phyloP scores from a whole-genome alignment of 108 stramenopile species.

The Stephanodiscus triporus region DNA sequence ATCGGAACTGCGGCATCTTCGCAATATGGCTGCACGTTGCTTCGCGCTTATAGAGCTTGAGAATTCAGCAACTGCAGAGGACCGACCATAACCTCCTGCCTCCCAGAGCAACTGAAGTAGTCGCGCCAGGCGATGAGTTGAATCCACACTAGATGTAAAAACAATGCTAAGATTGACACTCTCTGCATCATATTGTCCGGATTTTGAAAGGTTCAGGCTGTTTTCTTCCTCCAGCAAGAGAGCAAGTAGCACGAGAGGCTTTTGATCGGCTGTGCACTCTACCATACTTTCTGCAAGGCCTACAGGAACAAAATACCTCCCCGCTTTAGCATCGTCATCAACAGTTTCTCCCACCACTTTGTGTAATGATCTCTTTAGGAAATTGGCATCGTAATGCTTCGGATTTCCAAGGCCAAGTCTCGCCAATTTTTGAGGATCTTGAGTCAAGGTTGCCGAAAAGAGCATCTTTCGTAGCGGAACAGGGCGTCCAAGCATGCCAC shows the following conservation, averaged over 20 bases:
- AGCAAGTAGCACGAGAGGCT: constrained; percentile 89
- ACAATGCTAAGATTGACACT: constrained; percentile 66
- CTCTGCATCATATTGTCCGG: constrained; percentile 6
- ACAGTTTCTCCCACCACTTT: constrained; percentile 29
- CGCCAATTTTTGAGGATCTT: constrained; percentile 95
- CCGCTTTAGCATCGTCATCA: constrained; percentile 27
- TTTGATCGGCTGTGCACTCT: constrained; percentile 62
- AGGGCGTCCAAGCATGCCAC: constrained; percentile 27
- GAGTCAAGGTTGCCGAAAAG: constrained; percentile 93
- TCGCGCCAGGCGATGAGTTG: constrained; percentile 90
- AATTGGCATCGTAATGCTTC: constrained; percentile 84
- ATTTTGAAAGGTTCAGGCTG: not conserved
- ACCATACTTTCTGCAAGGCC: constrained; percentile 54
- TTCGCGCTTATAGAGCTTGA: constrained; percentile 72
- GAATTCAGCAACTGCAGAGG: constrained; percentile 68
- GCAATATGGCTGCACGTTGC: constrained; percentile 65
- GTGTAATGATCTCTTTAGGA: constrained; percentile 39
- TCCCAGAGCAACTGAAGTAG: constrained; percentile 85
- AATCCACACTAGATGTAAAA: constrained; percentile 94
- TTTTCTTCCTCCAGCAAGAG: constrained; percentile 74
- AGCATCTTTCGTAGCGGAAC: constrained; percentile 57
- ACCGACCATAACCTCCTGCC: constrained; percentile 51
- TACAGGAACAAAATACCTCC: constrained; percentile 52
- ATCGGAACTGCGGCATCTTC: constrained; percentile 60
- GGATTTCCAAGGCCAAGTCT: constrained; percentile 85